Evolutionary conservation across 2,329 filamentous ascomycete genomes (phyloP).

Genomic region (Gaeumannomyces sp.): DNA sequence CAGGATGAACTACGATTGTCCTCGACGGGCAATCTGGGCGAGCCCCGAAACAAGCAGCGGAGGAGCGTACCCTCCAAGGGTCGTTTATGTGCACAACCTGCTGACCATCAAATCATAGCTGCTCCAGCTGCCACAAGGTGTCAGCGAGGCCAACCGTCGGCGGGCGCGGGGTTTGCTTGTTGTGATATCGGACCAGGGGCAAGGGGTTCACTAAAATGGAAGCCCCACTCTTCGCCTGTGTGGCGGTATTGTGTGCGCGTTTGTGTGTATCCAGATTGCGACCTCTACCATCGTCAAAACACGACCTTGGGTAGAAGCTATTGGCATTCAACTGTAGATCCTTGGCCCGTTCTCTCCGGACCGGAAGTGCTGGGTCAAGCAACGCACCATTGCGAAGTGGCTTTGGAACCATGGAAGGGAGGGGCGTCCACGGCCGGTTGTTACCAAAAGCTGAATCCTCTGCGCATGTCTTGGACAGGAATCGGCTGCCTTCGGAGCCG

Average conservation of each 20-base stretch:
- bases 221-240: neutral
- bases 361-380: no score
- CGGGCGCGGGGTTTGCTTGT: neutral
- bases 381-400: no score
- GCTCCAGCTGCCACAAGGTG: neutral
- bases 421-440: no score
- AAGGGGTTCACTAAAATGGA: neutral
- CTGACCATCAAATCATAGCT: neutral
- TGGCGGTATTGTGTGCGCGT: no score
- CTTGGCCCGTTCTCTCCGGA: neutral
- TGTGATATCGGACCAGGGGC: neutral
- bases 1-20: no score
- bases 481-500: neutral
- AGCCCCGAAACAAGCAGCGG: neutral
- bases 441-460: neutral
- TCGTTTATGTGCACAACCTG: neutral
- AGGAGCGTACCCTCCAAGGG: neutral
- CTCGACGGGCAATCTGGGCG: no score
- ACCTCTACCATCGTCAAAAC: neutral
- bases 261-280: neutral
- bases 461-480: neutral
- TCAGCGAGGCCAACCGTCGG: neutral
- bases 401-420: no score
- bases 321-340: neutral
- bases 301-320: neutral